Evolutionary conservation across 148 eudicot genomes (phyloP), one percentile per base, ranked within the genome.

Genomic region (Fagopyrum homotropicum): DNA sequence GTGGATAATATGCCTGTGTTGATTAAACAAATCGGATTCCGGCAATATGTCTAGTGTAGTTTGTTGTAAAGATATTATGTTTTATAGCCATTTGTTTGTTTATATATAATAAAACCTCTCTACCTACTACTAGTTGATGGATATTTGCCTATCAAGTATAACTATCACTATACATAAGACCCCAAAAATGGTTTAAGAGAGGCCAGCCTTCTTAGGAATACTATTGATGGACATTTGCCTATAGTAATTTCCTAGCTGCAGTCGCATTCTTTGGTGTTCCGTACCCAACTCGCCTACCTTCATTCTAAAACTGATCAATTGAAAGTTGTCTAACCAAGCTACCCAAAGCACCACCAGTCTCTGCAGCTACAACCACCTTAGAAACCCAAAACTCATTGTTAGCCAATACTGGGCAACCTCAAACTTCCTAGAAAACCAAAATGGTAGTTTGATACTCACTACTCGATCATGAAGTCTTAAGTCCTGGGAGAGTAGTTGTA

Each of bases 341-440:
- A 83, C 99, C 99, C 82, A 92, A 83, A 73, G 93, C 97, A 68
- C 97, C 99, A 78, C 96, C 96, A 79, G 96, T 89, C 81, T 95
- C 99, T 61, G 96, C 97, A 78, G 99, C 99, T 79, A 95, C 90
- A 77, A 95, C 97, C n/a, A 95, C 99, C 99, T 95, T 87, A 69
- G 72, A 70, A 11, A 49, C 55, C 49, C 52, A 17, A 46, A 69
- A 16, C 46, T 35, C 22, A 9, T 1, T 66, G 43, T 61, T 14
- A 84, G 69, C 51, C 46, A 69, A 72, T 48, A 75, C 45, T 12
- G 1, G 73, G 44, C 15, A 73, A 35, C 35, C 54, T 7, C 9
- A 16, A 66, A 40, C 47, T 35, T 40, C 19, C 19, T 40, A 43
- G 47, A 35, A 40, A 66, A 66, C 14, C 17, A 16, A 50, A 22